phyloP scores from a whole-genome alignment of 768 basidiomycete genomes.

The Tubosaeta sp. region DNA sequence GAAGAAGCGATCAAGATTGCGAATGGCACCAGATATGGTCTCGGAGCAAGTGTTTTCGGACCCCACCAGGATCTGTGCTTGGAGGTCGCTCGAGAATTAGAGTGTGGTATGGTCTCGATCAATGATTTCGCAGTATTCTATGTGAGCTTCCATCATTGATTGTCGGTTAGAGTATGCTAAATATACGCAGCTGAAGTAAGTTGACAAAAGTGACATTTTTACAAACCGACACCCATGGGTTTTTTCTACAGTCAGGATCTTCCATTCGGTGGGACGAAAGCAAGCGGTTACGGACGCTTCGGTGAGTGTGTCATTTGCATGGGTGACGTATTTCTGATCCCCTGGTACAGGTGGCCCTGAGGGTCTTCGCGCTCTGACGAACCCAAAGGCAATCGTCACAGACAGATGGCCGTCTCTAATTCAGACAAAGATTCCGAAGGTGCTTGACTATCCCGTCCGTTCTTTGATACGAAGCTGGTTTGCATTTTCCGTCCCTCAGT shows the following conservation, averaged over 20 bases:
- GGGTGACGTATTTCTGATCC: slow-evolving; percentile 6
- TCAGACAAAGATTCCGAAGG: slow-evolving; percentile 81
- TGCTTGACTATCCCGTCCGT: slow-evolving; percentile 81
- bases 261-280: slow-evolving; percentile 92
- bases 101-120: slow-evolving; percentile 96
- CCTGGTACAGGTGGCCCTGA: slow-evolving; percentile 73
- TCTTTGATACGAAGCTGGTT: slow-evolving; percentile 74
- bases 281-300: slow-evolving; percentile 91
- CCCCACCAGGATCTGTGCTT: slow-evolving; percentile 74
- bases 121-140: slow-evolving; percentile 94
- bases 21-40: slow-evolving; percentile 82
- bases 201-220: slow-evolving; percentile 10
- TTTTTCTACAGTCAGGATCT: slow-evolving; percentile 65
- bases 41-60: slow-evolving; percentile 95
- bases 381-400: slow-evolving; percentile 79
- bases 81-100: slow-evolving; percentile 72
- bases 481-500: slow-evolving; percentile 21
- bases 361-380: slow-evolving; percentile 84
- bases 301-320: slow-evolving; percentile 41
- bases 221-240: neutral
- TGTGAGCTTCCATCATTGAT: slow-evolving; percentile 39
- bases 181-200: slow-evolving; percentile 59
- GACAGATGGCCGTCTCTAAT: slow-evolving; percentile 84
- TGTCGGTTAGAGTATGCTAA: slow-evolving; percentile 9
- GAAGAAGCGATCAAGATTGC: slow-evolving; percentile 87